Conservation (phyloP, 768 basidiomycete genomes). For the Gelatoporia subvermispora region DNA sequence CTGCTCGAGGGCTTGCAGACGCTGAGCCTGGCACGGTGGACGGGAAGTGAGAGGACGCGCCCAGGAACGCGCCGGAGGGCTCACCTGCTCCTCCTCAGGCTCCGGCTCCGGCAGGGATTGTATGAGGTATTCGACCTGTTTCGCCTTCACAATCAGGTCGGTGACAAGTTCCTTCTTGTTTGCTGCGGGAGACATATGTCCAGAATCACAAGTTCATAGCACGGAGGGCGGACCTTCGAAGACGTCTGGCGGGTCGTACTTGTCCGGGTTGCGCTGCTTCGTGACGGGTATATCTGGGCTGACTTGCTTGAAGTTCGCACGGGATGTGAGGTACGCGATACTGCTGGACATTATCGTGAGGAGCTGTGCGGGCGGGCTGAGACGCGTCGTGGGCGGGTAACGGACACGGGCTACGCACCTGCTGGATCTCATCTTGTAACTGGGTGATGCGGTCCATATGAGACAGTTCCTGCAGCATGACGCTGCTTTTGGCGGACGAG, state of each 20-base stretch:
- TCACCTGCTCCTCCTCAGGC: constrained; percentile 70
- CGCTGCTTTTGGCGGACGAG: constrained; percentile 38
- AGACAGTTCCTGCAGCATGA: constrained; percentile 88
- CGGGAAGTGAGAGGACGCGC: neutral
- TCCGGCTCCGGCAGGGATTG: constrained; percentile 75
- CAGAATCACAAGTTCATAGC: neutral
- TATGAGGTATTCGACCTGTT: constrained; percentile 84
- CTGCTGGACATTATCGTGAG: constrained; percentile 85
- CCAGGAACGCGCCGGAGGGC: constrained; percentile 9
- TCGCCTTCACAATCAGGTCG: constrained; percentile 82
- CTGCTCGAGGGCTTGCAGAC: constrained; percentile 62
- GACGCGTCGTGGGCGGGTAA: neutral
- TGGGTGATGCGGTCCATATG: constrained; percentile 97
- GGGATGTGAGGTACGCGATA: constrained; percentile 71
- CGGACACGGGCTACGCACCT: constrained; percentile 37
- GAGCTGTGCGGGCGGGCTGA: constrained; percentile 40
- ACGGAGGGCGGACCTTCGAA: constrained; percentile 56
- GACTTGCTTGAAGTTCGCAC: constrained; percentile 75
- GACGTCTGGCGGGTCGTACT: constrained; percentile 65
- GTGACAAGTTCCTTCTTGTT: constrained; percentile 81
- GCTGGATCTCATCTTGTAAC: constrained; percentile 91
- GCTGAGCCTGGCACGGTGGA: constrained; percentile 45
- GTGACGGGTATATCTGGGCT: constrained; percentile 79
- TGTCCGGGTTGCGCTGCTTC: constrained; percentile 67
- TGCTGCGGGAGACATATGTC: constrained; percentile 35